Base-by-base conservation (phyloP, 2,329 filamentous ascomycete species). In the Hypoxylon sp. region DNA sequence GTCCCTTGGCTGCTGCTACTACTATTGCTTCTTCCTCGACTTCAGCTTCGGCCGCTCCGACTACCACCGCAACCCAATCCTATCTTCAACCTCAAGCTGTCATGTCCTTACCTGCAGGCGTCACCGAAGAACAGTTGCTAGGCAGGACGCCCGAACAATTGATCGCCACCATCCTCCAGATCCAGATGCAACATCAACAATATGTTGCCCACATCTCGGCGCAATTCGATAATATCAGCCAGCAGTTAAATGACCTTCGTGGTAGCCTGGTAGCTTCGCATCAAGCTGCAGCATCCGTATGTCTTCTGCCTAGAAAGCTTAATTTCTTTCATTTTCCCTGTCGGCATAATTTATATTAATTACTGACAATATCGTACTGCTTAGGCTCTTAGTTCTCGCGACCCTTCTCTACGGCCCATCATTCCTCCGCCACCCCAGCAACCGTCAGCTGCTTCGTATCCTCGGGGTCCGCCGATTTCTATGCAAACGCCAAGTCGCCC, bases 171-270 rank as follows among this genome's bases (percentile, higher is more conserved):
- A 78, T 80, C 60, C 71, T 79, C 36, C 72, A 78, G 67, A 74
- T 80, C 49, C 79, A 80, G 53, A 71, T 70, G 59, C 74, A 77
- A 64, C 76, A 80, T 63, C 75, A 77, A 49, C 77, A 79, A 60
- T 75, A 78, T 60, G 68, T 79, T 53, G 74, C 73, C 17, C 73
- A 76, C 43, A 75, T 80, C 63, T 77, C 77, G 36, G 72, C 74
- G 14, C 78, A 78, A 63, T 78, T 77, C 60, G 75, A 78, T 28
- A 71, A 67, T 51, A 76, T 80, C 60, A 75, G 69, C 60, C 76
- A 76, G 56, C 78, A 80, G 68, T 65, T 80, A 49, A 73, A 67
- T 32, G 77, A 80, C 49, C 71, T 80, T 23, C 75, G 75, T 48
- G 73, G 71, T n/a, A 76, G 75, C 36, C 68, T 80, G 25, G 64